Conservation (phyloP, 2,329 filamentous ascomycete genomes). For the Beauveria pseudobassiana region DNA sequence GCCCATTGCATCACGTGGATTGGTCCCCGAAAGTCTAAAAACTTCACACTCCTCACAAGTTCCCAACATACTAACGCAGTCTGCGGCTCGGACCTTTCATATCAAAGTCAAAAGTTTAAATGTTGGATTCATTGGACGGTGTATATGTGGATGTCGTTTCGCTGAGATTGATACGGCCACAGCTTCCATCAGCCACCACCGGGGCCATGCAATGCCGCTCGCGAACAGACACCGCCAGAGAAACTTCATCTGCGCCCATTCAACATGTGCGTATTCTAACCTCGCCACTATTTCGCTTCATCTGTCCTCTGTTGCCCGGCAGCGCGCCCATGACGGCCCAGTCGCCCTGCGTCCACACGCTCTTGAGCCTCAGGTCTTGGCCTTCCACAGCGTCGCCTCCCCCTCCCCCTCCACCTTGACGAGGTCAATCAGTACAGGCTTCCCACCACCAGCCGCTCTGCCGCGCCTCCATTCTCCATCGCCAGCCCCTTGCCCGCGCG, state of each 20-base stretch:
- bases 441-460: neutral
- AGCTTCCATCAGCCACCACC: too few relatives aligned
- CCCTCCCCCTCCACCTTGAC: neutral
- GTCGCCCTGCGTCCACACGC: conserved; percentile 6
- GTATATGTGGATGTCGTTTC: too few relatives aligned
- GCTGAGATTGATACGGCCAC: too few relatives aligned
- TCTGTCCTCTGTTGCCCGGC: neutral
- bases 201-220: too few relatives aligned
- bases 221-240: too few relatives aligned
- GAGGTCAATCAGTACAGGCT: conserved; percentile 3
- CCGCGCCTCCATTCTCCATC: neutral
- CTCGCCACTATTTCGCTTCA: neutral
- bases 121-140: too few relatives aligned
- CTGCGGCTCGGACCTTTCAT: neutral
- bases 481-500: neutral
- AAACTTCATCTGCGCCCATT: neutral
- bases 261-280: neutral
- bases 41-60: neutral
- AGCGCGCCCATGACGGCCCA: conserved; percentile 6
- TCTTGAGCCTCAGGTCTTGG: conserved; percentile 8
- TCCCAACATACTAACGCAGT: too few relatives aligned
- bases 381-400: conserved; percentile 6
- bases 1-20: conserved; percentile 4
- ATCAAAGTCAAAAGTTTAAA: too few relatives aligned
- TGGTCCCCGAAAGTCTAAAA: neutral